Evolutionary conservation across 2,329 filamentous ascomycete genomes (phyloP).

Genomic region (Penicillium sp.): DNA sequence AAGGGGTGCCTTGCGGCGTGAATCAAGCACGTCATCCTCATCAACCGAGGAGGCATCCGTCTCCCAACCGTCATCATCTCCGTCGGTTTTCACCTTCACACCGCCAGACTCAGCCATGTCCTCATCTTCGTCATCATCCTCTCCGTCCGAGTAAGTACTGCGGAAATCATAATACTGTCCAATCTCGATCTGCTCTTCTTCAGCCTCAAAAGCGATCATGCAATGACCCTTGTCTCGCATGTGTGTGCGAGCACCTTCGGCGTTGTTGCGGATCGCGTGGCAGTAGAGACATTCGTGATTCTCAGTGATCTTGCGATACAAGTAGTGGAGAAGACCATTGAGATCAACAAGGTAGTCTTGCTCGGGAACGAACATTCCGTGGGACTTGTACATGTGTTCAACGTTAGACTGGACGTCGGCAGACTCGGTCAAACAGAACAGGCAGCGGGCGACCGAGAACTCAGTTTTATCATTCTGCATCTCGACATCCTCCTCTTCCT

Average conservation of each 20-base stretch:
- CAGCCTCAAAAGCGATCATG: slow-evolving; percentile 85
- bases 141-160: slow-evolving; percentile 84
- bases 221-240: slow-evolving; percentile 97
- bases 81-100: slow-evolving; percentile 56
- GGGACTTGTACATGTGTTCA: slow-evolving; percentile 82
- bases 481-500: slow-evolving; percentile 45
- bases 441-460: slow-evolving; percentile 55
- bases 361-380: slow-evolving; percentile 95
- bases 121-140: slow-evolving; percentile 57
- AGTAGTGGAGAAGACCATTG: slow-evolving; percentile 70
- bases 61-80: slow-evolving; percentile 81
- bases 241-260: slow-evolving; percentile 81
- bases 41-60: slow-evolving; percentile 89
- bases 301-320: slow-evolving; percentile 73
- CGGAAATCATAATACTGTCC: slow-evolving; percentile 97
- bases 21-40: slow-evolving; percentile 70
- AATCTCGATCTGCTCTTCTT: slow-evolving; percentile 87
- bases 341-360: slow-evolving; percentile 74
- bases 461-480: slow-evolving; percentile 36
- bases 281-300: slow-evolving; percentile 84
- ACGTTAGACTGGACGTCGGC: slow-evolving; percentile 69
- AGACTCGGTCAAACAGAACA: slow-evolving; percentile 89
- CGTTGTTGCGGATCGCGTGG: slow-evolving; percentile 71
- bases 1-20: slow-evolving; percentile 67
- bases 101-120: slow-evolving; percentile 51